These are phyloP conservation scores for Leucocoprinus birnbaumii DNA, from an alignment of 768 basidiomycete species.

Conservation along the genomic window DNA sequence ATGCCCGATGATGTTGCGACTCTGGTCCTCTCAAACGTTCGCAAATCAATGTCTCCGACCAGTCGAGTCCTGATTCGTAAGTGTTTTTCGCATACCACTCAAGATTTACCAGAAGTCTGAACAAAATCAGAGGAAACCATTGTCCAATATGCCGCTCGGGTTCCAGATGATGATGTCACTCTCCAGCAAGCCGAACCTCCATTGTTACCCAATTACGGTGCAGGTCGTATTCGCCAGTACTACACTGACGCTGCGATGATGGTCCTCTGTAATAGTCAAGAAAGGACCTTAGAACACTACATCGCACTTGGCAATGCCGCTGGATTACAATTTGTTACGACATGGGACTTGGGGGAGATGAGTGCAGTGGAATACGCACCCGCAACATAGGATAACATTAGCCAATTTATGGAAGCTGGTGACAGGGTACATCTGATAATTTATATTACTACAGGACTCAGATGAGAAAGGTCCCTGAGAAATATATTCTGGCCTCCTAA, in stretches of 20 bases:
- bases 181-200: background rate
- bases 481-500: too few species aligned
- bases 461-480: too few species aligned
- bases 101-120: background rate
- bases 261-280: background rate
- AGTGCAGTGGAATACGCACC: background rate
- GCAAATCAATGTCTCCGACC: constrained; percentile 27
- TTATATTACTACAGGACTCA: too few species aligned
- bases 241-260: background rate
- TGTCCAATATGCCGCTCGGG: background rate
- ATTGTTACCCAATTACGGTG: background rate
- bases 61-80: constrained; percentile 32
- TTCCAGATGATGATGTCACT: background rate
- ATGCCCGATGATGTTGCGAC: constrained; percentile 30
- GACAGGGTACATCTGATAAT: too few species aligned
- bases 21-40: constrained; percentile 26
- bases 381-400: too few species aligned
- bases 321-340: background rate
- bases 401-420: too few species aligned
- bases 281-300: background rate
- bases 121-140: background rate
- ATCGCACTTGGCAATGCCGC: background rate
- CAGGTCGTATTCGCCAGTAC: background rate
- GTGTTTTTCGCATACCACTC: constrained; percentile 5
- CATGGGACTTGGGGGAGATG: background rate